Evolutionary conservation across 768 basidiomycete species (phyloP), one percentile per base, ranked within the genome.

Genomic region (Lanmaoa pseudosensibilis): DNA sequence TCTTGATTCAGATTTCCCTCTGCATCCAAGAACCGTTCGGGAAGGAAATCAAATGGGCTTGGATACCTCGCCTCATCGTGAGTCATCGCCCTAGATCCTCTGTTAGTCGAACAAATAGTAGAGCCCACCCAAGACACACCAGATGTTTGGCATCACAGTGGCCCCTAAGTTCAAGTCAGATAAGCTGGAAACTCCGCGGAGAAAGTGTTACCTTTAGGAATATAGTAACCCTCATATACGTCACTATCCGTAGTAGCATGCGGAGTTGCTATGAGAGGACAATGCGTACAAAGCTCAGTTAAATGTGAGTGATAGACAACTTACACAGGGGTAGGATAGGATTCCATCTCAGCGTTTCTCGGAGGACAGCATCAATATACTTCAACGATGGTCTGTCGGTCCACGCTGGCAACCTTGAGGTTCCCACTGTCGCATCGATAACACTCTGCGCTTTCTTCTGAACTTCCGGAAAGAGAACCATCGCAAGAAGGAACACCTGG

Each of bases 31-130:
- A 71, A 70, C 2, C 73, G 71, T 32, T 69, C 66, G 6, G 75
- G 74, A 25, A 59, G 57, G 58, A 75, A 74, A n/a, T 48, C 61
- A 46, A 57, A 65, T 0, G 75, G 73, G 33, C 65, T 54, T 3
- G 71, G 71, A 52, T 75, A 77, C 18, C 58, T 54, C 18, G 54
- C 53, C n/a, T 64, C 63, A 56, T 76, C 69, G 21, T 66, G 74
- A 5, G 72, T 54, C 50, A 76, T 74, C 18, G 65, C 71, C 70
- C 74, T 75, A 23, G 12, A 25, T 34, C 19, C 21, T 9, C 5
- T 25, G 12, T 56, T 37, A 45, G 49, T 21, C 33, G 4, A 40
- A 40, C 7, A 23, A 32, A 33, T n/a, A 38, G 18, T 6, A 44
- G 25, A 44, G 11, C 23, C 13, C 5, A 41, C 23, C 33, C n/a